Evolutionary conservation across 2,329 filamentous ascomycete species (phyloP), one percentile per base, ranked within the genome.

Genomic region (Colletotrichum tropicale): DNA sequence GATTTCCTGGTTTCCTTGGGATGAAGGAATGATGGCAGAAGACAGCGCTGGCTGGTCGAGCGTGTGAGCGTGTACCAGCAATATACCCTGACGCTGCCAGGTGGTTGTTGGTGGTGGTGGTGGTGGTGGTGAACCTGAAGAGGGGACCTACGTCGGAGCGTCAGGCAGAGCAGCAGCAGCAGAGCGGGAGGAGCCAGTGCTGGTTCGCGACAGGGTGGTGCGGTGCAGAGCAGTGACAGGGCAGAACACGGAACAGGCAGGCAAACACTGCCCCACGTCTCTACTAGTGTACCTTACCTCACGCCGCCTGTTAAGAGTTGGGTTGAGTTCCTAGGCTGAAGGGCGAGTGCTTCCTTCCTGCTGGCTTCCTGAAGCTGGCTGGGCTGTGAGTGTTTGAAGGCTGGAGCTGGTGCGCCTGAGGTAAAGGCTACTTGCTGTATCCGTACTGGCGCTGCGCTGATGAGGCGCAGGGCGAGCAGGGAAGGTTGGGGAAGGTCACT

Each of bases 1-100:
- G 48, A 74, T 58, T 73, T 65, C 34, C 58, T 76, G 70, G 28
- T n/a, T 62, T 61, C 58, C 30, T 26, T 34, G 67, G 43, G 65
- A 76, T 69, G 74, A 65, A 74, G 74, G 74, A 74, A 73, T 65
- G 74, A 71, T 38, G 61, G 36, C 60, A 66, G 52, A 62, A 66
- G 64, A 73, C 64, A 68, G 36, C 48, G 64, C 74, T 58, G 70
- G 70, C 56, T 52, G 69, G 64, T 72, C 56, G 70, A 67, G 62
- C 26, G 36, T 32, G 56, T 72, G 70, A 67, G 62, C 32, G 56
- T 32, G 56, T 72, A 67, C 43, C 56, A 43, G 21, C 32, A 61
- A 64, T 43, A 32, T 73, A 64, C 73, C 38, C 72, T 60, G 18
- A 60, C 55, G 34, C 66, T 36, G 48, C 66, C 28, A 58, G 56